A percentile compares a stretch with the other conserved stretches of the same genome.
Evolutionary conservation across 305 asterid species (phyloP).

Genomic region (Fraxinus platypoda): DNA sequence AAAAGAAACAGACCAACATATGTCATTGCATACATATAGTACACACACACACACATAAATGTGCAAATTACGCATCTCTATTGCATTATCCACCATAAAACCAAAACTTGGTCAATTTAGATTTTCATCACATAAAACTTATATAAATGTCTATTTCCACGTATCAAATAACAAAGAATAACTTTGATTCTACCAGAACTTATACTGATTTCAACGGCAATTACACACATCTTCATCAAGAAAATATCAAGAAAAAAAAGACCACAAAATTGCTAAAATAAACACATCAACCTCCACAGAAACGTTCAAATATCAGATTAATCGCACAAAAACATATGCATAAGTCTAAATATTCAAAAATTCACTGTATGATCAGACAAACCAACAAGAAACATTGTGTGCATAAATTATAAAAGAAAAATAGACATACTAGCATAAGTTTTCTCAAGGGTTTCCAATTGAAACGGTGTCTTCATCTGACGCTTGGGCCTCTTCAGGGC

Average conservation of each 20-base stretch:
- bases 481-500: slow-evolving; percentile 90
- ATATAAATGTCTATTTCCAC: background rate
- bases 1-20: background rate
- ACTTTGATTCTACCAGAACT: background rate
- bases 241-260: background rate
- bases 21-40: background rate
- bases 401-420: background rate
- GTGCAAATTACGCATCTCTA: background rate
- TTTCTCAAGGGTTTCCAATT: slow-evolving; percentile 82
- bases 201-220: background rate
- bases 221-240: background rate
- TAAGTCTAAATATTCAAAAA: slow-evolving; percentile 6
- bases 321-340: background rate
- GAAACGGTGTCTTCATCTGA: slow-evolving; percentile 99
- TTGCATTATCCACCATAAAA: slow-evolving; percentile 27
- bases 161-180: background rate
- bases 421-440: slow-evolving; percentile 67
- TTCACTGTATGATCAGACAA: background rate
- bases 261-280: background rate
- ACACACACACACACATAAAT: background rate
- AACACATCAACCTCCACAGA: background rate
- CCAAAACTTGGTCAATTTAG: slow-evolving; percentile 5
- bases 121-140: background rate
- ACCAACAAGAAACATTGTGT: background rate
- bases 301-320: background rate